These are phyloP conservation scores for Sergeia podlipaevii DNA, from an alignment of 208 protist genomes.

Conservation along the genomic window DNA sequence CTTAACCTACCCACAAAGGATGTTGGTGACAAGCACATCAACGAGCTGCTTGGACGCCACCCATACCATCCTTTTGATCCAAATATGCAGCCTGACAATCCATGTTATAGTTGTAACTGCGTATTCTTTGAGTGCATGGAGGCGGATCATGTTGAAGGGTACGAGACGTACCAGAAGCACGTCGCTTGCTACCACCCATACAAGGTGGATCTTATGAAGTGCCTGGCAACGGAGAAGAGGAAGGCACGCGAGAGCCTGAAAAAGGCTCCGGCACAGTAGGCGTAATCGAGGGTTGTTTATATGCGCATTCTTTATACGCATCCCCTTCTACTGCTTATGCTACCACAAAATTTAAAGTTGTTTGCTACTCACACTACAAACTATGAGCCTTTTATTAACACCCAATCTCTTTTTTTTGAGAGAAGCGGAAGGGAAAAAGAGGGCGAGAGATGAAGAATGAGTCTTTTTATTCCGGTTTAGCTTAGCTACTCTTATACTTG, in stretches of 20 bases:
- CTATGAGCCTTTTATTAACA: too few relatives aligned
- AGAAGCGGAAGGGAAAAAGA: too few relatives aligned
- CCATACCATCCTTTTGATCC: slow-evolving; percentile 86
- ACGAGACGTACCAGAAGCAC: slow-evolving; percentile 85
- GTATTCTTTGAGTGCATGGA: slow-evolving; percentile 81
- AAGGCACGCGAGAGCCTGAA: too few relatives aligned
- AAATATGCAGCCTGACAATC: slow-evolving; percentile 52
- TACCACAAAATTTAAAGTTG: too few relatives aligned
- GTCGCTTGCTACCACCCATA: slow-evolving; percentile 83
- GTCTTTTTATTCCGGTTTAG: too few relatives aligned
- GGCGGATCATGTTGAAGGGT: slow-evolving; percentile 68
- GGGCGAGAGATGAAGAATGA: too few relatives aligned
- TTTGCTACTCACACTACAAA: too few relatives aligned
- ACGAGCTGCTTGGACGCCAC: slow-evolving; percentile 79
- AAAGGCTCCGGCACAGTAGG: neutral
- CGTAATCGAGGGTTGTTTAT: too few relatives aligned
- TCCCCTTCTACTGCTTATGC: too few relatives aligned
- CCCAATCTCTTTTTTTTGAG: too few relatives aligned
- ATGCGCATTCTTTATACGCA: too few relatives aligned
- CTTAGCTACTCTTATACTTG: too few relatives aligned
- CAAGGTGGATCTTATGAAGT: slow-evolving; percentile 89
- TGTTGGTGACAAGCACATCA: slow-evolving; percentile 79
- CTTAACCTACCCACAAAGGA: slow-evolving; percentile 52
- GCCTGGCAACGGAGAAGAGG: slow-evolving; percentile 62
- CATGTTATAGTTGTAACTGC: slow-evolving; percentile 57